Evolutionary conservation across 345 rosid genomes (phyloP).

Genomic region (Brassica nigra): DNA sequence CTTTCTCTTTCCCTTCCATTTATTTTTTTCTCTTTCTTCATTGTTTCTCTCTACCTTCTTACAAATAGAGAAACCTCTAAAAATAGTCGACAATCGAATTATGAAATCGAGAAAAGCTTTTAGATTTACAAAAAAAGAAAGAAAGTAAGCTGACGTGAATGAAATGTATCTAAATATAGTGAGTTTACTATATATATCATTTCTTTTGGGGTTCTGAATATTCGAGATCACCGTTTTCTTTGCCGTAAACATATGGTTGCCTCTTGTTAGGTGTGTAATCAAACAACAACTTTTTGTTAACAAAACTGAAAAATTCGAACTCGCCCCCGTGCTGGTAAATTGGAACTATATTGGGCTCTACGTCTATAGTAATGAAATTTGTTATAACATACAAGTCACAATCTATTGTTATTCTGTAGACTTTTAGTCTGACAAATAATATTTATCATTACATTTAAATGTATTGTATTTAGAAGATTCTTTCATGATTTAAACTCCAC

Average conservation of each 20-base stretch:
- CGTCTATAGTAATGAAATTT: background rate
- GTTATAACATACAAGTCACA: background rate
- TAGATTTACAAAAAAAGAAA: background rate
- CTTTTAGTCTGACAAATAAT: background rate
- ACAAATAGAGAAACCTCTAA: constrained; percentile 22
- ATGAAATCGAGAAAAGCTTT: background rate
- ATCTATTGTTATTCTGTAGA: background rate
- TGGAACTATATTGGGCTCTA: background rate
- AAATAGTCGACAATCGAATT: constrained; percentile 15
- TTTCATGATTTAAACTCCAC: background rate
- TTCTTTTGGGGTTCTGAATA: constrained; percentile 4
- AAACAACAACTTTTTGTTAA: background rate
- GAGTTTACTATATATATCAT: background rate
- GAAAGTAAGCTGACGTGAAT: background rate
- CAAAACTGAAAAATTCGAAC: background rate
- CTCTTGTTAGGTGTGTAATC: background rate
- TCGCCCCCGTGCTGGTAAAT: background rate
- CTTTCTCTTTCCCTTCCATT: constrained; percentile 40
- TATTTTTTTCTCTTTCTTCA: background rate
- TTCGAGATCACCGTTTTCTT: constrained; percentile 10
- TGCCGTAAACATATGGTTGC: constrained; percentile 1
- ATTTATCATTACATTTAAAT: background rate
- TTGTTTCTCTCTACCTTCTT: constrained; percentile 23
- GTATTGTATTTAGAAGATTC: background rate
- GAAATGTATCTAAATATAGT: constrained; percentile 26